These are phyloP conservation scores for Colletotrichum agaves DNA, from an alignment of 2,329 filamentous ascomycete species.

Conservation along the genomic window DNA sequence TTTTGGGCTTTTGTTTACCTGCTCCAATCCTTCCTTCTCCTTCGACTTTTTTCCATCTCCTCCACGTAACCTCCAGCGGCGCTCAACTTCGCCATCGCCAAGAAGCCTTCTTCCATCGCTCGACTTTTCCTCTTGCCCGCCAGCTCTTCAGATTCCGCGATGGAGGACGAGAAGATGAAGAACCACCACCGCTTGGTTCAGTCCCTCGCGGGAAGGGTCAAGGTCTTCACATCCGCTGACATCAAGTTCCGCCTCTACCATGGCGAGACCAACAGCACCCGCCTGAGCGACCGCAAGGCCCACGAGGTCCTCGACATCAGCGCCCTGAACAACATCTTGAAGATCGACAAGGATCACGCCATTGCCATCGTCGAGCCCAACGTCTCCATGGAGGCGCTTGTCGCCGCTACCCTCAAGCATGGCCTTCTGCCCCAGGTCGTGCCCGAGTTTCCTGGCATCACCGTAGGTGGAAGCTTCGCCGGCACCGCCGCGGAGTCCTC, in stretches of 20 bases:
- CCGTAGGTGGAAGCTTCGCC: constrained; percentile 73
- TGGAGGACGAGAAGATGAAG: not conserved
- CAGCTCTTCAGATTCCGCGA: not conserved
- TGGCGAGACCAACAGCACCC: constrained; percentile 80
- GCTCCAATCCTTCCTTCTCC: no score
- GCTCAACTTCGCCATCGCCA: not conserved
- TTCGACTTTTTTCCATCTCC: no score
- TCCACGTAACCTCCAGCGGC: no score
- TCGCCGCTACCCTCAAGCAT: constrained; percentile 64
- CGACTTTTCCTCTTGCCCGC: no score
- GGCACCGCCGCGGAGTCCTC: constrained; percentile 75
- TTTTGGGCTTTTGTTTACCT: no score
- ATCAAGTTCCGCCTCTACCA: constrained; percentile 77
- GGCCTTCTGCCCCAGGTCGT: constrained; percentile 72
- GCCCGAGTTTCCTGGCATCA: constrained; percentile 79
- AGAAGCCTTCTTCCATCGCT: not conserved
- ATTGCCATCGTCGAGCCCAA: constrained; percentile 75
- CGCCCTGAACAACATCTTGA: constrained; percentile 70
- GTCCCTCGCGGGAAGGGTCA: constrained; percentile 54
- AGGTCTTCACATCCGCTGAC: constrained; percentile 53
- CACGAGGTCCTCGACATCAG: constrained; percentile 75
- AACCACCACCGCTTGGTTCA: constrained; percentile 47
- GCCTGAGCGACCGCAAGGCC: constrained; percentile 57
- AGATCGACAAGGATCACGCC: constrained; percentile 61
- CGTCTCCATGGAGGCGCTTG: constrained; percentile 73